Base-by-base conservation (phyloP, 352 stramenopile species). In the Phytopythium mirpurense region DNA sequence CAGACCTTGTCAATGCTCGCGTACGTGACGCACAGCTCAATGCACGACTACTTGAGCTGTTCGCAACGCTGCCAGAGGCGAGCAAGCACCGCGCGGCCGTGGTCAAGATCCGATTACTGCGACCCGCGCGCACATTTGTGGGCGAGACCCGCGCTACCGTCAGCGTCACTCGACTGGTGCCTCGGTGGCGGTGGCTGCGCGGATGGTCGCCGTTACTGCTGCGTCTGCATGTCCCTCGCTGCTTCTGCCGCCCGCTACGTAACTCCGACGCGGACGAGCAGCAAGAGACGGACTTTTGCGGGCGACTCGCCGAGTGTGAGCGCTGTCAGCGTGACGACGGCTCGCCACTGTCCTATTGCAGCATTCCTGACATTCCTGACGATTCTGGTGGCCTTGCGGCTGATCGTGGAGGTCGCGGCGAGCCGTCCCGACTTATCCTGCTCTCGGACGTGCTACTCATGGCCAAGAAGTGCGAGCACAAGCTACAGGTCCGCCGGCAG, bases 371-470 rank as follows among this genome's bases (percentile, higher is more conserved):
- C 1, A 8, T 24, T 1, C 1, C 27, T 37, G 8, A 7, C 23
- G 42, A 23, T 21, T 1, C 18, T 5, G 9, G 5, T 5, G 29
- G 5, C 7, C 12, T 32, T 6, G 16, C 21, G 8, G 21, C 15
- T 29, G 23, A 1, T 29, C 4, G 0, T 24, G 59, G 2, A 42
- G 59, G 6, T 38, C 45, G 19, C 43, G 53, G 6, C 6, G 75
- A 84, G 36, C 66, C 60, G 18, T 43, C 72, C 38, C 72, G 63
- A 9, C 60, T 90, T 27, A 74, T 90, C 16, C 36, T 90, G 50
- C 61, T 90, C 7, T 90, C 78, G 14, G 76, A 90, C 21, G 72
- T 74, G 50, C 56, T 90, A 12, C 47, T 90, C 42, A 83, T 90
- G 55, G 71, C 72, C 37, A 85, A 81, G 56, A 70, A 65, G 16